A percentile compares a stretch with the other conserved stretches of the same genome.
Evolutionary conservation across 176 grass and related monocot species (phyloP).

Genomic region (Zoysia japonica): DNA sequence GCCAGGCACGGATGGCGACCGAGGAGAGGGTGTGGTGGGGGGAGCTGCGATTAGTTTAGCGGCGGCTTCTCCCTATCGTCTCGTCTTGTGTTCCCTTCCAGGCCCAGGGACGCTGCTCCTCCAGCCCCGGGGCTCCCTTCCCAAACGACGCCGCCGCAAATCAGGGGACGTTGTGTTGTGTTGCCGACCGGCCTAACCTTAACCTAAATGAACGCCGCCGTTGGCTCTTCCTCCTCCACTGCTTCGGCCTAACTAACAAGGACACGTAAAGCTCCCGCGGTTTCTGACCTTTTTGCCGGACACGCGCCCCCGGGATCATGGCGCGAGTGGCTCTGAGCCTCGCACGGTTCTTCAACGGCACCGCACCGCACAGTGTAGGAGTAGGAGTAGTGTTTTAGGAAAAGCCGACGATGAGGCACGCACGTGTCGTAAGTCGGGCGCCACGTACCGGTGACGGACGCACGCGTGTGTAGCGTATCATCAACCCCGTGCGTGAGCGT

Average conservation of each 20-base stretch:
- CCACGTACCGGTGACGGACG: not conserved
- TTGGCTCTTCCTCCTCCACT: not conserved
- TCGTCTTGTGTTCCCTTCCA: not conserved
- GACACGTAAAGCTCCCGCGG: not conserved
- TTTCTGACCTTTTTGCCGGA: not conserved
- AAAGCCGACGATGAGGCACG: not conserved
- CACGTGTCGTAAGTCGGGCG: not conserved
- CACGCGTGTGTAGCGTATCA: not conserved
- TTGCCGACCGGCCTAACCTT: not conserved
- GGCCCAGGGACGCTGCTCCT: too few species aligned
- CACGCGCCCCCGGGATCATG: not conserved
- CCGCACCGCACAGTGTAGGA: not conserved
- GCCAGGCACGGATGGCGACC: constrained; percentile 37
- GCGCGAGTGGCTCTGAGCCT: not conserved
- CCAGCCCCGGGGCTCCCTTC: too few species aligned
- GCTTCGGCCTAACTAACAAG: not conserved
- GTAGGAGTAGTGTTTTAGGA: not conserved
- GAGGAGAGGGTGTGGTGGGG: too few species aligned
- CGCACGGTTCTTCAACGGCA: too few species aligned
- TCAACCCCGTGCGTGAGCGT: too few species aligned
- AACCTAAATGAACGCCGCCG: not conserved
- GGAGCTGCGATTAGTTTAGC: too few species aligned
- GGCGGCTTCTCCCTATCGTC: not conserved
- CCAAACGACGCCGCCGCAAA: too few species aligned
- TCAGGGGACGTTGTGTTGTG: not conserved